Conservation (phyloP, 106 monocot genomes). For the Triglochin maritima region DNA sequence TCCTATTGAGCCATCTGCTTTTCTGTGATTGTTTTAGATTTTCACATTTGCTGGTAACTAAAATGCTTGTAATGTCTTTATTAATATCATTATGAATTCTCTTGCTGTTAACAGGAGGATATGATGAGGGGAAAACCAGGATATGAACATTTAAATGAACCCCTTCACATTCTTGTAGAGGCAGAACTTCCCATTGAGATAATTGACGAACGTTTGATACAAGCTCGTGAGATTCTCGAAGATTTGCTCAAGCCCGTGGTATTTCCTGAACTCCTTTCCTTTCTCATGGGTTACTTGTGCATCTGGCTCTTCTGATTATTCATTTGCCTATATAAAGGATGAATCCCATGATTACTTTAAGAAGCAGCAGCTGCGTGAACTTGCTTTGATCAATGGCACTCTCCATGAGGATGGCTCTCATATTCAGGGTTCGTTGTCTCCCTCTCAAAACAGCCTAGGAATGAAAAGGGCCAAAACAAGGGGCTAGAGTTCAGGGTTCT, state of each 20-base stretch:
- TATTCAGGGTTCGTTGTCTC: conserved; percentile 71
- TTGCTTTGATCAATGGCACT: conserved; percentile 84
- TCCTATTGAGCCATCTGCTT: no score
- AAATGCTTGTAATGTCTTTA: background rate
- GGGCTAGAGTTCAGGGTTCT: conserved; percentile 18
- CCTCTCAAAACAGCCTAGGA: conserved; percentile 66
- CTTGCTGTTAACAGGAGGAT: conserved; percentile 44
- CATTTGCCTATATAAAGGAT: conserved; percentile 34
- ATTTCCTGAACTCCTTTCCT: background rate
- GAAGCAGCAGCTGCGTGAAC: conserved; percentile 94
- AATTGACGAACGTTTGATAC: conserved; percentile 58
- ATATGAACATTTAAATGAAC: conserved; percentile 88
- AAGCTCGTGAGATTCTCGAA: conserved; percentile 81
- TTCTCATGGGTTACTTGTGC: background rate
- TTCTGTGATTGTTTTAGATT: background rate
- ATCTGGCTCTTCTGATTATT: background rate
- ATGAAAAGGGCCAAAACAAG: conserved; percentile 95
- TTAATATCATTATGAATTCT: background rate
- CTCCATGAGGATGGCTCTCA: conserved; percentile 69
- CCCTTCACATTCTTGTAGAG: conserved; percentile 85
- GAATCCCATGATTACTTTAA: conserved; percentile 91
- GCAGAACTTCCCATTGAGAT: conserved; percentile 82
- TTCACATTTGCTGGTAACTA: background rate
- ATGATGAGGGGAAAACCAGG: conserved; percentile 97
- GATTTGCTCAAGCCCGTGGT: conserved; percentile 95